Evolutionary conservation across 116 monocot genomes (phyloP).

Genomic region (Dioscorea cayenensis): DNA sequence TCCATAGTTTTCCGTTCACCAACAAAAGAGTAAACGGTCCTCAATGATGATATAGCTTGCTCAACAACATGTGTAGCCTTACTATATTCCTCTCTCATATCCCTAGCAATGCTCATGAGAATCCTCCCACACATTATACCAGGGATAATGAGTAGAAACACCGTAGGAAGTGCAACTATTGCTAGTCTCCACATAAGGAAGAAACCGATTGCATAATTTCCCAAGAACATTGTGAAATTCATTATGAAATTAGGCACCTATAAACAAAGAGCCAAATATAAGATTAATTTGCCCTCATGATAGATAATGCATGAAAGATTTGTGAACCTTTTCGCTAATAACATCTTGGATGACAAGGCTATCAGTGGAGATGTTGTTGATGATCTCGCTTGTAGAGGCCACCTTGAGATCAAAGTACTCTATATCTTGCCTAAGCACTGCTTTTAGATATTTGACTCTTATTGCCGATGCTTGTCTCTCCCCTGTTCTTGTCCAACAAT

Average conservation of each 20-base stretch:
- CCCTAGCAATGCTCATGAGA: constrained; percentile 7
- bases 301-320: not conserved
- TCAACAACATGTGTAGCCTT: not conserved
- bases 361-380: constrained; percentile 84
- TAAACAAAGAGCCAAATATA: not conserved
- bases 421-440: constrained; percentile 78
- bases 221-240: not conserved
- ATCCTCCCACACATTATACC: constrained; percentile 8
- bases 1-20: not conserved
- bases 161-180: constrained; percentile 2
- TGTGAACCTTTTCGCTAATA: constrained; percentile 67
- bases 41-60: not conserved
- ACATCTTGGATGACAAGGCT: constrained; percentile 82
- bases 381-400: constrained; percentile 55
- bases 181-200: constrained; percentile 7
- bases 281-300: too few species aligned
- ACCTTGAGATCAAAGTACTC: constrained; percentile 81
- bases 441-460: constrained; percentile 61
- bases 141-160: constrained; percentile 1
- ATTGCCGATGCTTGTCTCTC: constrained; percentile 84
- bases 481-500: constrained; percentile 82
- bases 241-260: constrained; percentile 10
- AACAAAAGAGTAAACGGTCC: constrained; percentile 5
- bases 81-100: constrained; percentile 1
- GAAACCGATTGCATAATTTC: constrained; percentile 3